Percentiles rank a stretch among this genome's conserved stretches.
These are phyloP conservation scores for Gentiana dahurica DNA, from an alignment of 257 asterid species.

Conservation along the genomic window DNA sequence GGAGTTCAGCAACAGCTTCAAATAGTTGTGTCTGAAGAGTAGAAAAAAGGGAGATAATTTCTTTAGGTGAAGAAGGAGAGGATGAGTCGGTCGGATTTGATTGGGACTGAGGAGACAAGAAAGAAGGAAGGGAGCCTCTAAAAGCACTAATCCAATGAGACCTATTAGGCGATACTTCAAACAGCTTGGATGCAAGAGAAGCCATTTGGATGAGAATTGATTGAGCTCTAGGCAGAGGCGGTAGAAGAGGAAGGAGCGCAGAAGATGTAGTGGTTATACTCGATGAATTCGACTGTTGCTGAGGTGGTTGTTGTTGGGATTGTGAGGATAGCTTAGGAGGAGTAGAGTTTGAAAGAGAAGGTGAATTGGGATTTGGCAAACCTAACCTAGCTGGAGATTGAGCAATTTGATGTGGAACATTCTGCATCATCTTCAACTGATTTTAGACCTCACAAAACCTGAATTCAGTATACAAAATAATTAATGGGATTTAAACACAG, in stretches of 20 bases:
- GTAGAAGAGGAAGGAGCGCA: constrained; percentile 77
- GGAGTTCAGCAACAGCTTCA: constrained; percentile 83
- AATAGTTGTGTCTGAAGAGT: constrained; percentile 65
- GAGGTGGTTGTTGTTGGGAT: constrained; percentile 34
- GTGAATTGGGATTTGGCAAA: constrained; percentile 77
- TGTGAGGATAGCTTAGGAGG: constrained; percentile 60
- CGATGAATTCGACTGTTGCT: constrained; percentile 33
- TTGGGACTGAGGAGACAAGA: constrained; percentile 51
- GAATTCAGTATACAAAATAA: neutral
- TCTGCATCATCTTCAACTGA: constrained; percentile 47
- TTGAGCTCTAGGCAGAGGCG: constrained; percentile 86
- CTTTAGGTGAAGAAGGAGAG: constrained; percentile 51
- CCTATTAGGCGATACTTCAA: constrained; percentile 76
- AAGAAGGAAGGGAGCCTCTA: constrained; percentile 72
- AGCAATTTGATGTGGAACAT: constrained; percentile 63
- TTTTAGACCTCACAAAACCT: constrained; percentile 5
- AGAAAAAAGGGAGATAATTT: constrained; percentile 46
- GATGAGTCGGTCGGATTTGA: constrained; percentile 29
- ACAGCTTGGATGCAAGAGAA: constrained; percentile 64
- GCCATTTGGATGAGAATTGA: constrained; percentile 82
- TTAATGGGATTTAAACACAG: too few relatives aligned
- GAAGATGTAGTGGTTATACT: constrained; percentile 45
- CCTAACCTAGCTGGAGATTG: constrained; percentile 93
- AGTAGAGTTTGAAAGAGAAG: constrained; percentile 57
- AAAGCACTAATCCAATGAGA: constrained; percentile 70